Evolutionary conservation across 179 eudicot genomes (phyloP).

Genomic region (Beta corolliflora): DNA sequence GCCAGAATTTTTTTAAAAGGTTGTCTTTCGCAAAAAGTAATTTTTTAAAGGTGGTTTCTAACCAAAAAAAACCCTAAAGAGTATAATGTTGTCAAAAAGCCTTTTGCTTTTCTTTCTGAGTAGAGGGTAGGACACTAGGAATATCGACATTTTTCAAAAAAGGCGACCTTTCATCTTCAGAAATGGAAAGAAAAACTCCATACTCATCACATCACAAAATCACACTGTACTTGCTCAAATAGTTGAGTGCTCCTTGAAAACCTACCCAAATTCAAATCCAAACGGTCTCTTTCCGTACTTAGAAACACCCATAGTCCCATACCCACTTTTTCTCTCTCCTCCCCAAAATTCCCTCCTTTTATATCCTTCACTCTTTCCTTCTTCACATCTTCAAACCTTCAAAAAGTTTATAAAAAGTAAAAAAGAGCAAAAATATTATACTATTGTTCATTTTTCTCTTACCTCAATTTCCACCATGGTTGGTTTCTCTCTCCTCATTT

Average conservation of each 20-base stretch:
- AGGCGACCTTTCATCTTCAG: too few relatives aligned
- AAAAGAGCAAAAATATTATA: neutral
- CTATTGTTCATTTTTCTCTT: neutral
- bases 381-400: neutral
- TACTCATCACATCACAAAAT: neutral
- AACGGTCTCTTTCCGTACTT: neutral
- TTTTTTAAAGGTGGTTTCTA: too few relatives aligned
- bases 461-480: neutral
- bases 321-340: neutral
- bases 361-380: too few relatives aligned
- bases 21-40: too few relatives aligned
- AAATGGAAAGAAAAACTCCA: too few relatives aligned
- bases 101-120: too few relatives aligned
- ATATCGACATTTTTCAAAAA: too few relatives aligned
- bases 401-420: neutral
- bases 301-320: neutral
- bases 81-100: too few relatives aligned
- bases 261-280: neutral
- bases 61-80: too few relatives aligned
- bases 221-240: neutral
- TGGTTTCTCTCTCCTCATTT: neutral
- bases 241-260: neutral
- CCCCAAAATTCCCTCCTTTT: neutral
- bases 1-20: too few relatives aligned
- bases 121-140: too few relatives aligned